These are phyloP conservation scores for Starmerella riodocensis DNA, from an alignment of 805 yeast genomes.

Conservation along the genomic window DNA sequence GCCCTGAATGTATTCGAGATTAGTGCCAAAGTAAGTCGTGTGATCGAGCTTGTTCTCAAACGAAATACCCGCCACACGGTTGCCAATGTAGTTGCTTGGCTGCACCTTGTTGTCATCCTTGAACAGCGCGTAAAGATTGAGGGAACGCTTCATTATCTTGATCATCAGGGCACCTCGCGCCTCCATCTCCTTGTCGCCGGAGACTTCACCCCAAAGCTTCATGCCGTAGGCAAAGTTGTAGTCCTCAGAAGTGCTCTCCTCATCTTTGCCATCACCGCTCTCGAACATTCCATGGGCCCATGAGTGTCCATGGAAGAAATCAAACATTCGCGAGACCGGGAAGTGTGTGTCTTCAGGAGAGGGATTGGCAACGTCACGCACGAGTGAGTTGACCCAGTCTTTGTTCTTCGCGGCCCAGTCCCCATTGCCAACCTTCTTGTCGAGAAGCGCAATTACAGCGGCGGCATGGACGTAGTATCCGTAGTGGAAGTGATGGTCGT, in stretches of 20 bases:
- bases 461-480: conserved; percentile 78
- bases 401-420: conserved; percentile 37
- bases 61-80: conserved; percentile 63
- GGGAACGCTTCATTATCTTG: conserved; percentile 40
- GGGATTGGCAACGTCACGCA: conserved; percentile 62
- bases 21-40: conserved; percentile 59
- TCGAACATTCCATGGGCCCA: conserved; percentile 65
- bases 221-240: conserved; percentile 59
- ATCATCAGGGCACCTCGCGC: conserved; percentile 50
- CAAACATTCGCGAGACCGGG: conserved; percentile 59
- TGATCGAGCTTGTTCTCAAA: conserved; percentile 65
- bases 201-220: conserved; percentile 56
- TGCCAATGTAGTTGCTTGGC: conserved; percentile 42
- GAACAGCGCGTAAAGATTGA: conserved; percentile 44
- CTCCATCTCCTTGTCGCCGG: conserved; percentile 42
- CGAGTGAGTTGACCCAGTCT: conserved; percentile 46
- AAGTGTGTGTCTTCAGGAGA: conserved; percentile 39
- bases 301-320: conserved; percentile 63
- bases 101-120: conserved; percentile 37
- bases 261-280: conserved; percentile 57
- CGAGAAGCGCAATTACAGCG: conserved; percentile 57
- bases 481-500: conserved; percentile 81
- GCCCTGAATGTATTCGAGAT: conserved; percentile 59
- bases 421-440: conserved; percentile 37
- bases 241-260: conserved; percentile 63